Evolutionary conservation across 768 basidiomycete genomes (phyloP).

Genomic region (Lactarius indigo): DNA sequence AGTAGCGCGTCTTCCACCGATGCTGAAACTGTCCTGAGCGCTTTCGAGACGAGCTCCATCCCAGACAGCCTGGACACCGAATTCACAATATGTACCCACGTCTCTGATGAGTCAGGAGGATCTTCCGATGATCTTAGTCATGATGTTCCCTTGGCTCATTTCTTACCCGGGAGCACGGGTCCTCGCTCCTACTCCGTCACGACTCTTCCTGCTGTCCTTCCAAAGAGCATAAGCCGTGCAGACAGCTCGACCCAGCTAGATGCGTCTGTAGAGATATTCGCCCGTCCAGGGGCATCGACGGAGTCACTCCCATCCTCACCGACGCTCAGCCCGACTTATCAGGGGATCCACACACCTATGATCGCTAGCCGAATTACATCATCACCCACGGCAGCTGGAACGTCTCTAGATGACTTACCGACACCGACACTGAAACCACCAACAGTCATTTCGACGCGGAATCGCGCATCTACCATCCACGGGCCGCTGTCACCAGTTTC

Average conservation of each 20-base stretch:
- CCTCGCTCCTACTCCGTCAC: constrained; percentile 30
- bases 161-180: constrained; percentile 13
- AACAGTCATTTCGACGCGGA: constrained; percentile 1
- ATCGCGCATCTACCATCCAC: constrained; percentile 21
- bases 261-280: constrained; percentile 71
- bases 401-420: constrained; percentile 1
- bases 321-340: constrained; percentile 32
- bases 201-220: constrained; percentile 37
- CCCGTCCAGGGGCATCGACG: constrained; percentile 72
- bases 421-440: constrained; percentile 11
- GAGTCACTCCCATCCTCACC: constrained; percentile 54
- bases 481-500: constrained; percentile 13
- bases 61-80: constrained; percentile 14
- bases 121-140: constrained; percentile 8
- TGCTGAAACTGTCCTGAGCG: constrained; percentile 11
- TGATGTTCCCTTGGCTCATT: not conserved
- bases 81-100: constrained; percentile 16
- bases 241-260: constrained; percentile 54
- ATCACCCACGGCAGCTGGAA: not conserved
- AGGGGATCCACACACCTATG: constrained; percentile 10
- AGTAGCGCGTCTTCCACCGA: constrained; percentile 17
- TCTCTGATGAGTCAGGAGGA: constrained; percentile 16
- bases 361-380: not conserved
- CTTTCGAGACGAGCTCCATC: constrained; percentile 15
- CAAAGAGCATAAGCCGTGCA: constrained; percentile 22